Evolutionary conservation across 805 yeast species (phyloP).

Genomic region (Komagataella ulmi): DNA sequence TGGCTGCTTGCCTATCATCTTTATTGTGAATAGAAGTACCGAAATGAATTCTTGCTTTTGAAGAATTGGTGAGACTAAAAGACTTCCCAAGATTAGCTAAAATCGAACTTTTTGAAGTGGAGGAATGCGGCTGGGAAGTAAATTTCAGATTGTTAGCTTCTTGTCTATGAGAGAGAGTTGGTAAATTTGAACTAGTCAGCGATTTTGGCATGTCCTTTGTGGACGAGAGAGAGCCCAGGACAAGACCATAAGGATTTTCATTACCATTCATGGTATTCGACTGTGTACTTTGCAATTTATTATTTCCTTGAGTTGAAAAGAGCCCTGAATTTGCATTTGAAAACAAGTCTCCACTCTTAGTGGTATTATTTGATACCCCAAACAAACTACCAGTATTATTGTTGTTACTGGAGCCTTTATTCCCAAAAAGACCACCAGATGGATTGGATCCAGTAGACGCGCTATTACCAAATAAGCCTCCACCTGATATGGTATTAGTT

Average conservation of each 20-base stretch:
- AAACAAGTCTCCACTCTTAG: neutral
- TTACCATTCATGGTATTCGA: constrained; percentile 2
- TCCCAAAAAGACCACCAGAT: constrained; percentile 12
- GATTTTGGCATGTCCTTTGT: constrained; percentile 16
- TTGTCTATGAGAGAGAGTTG: neutral
- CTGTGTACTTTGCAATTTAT: neutral
- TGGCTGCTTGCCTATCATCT: neutral
- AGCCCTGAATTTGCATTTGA: neutral
- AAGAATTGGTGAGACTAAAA: neutral
- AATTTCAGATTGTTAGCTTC: neutral
- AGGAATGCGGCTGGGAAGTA: neutral
- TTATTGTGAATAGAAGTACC: neutral
- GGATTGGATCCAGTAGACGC: constrained; percentile 7
- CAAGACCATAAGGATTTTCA: constrained; percentile 13
- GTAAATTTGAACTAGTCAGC: constrained; percentile 10
- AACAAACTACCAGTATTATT: constrained; percentile 5
- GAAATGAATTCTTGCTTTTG: neutral
- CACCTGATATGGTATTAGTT: neutral
- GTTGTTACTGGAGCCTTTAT: constrained; percentile 7
- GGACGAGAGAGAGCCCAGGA: constrained; percentile 5
- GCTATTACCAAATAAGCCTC: constrained; percentile 1
- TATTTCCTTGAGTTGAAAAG: neutral
- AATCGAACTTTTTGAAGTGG: neutral
- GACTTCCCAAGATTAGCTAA: neutral
- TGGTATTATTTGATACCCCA: constrained; percentile 8